Percentiles rank a stretch among this genome's conserved stretches.
These are phyloP conservation scores for Nitzschia palea DNA, from an alignment of 108 stramenopile species.

Conservation along the genomic window DNA sequence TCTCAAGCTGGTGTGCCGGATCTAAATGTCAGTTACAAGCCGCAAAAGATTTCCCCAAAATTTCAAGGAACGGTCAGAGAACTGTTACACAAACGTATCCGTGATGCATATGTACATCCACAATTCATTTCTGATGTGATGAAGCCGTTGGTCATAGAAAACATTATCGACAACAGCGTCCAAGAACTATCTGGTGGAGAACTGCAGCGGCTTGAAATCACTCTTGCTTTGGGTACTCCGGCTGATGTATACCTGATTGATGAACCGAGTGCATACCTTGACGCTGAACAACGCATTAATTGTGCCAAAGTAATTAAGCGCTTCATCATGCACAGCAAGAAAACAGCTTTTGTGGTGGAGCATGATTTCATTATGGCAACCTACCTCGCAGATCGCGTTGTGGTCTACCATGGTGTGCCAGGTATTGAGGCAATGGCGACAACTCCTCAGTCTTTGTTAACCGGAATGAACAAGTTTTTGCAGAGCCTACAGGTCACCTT, in stretches of 20 bases:
- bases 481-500: conserved; percentile 97
- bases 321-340: conserved; percentile 98
- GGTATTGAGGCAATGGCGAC: conserved; percentile 95
- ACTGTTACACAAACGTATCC: conserved; percentile 95
- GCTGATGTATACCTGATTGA: conserved; percentile 99
- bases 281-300: conserved; percentile 98
- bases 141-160: conserved; percentile 93
- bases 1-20: conserved; percentile 90
- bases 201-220: conserved; percentile 97
- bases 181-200: conserved; percentile 98
- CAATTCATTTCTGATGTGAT: conserved; percentile 98
- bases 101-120: conserved; percentile 94
- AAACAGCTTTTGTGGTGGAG: conserved; percentile 98
- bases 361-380: conserved; percentile 99
- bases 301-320: conserved; percentile 99
- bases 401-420: conserved; percentile 95
- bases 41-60: conserved; percentile 98
- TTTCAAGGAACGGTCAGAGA: conserved; percentile 95
- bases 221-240: conserved; percentile 92
- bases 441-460: conserved; percentile 89
- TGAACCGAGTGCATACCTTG: conserved; percentile 98
- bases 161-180: conserved; percentile 97
- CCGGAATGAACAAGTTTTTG: conserved; percentile 99
- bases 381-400: conserved; percentile 96
- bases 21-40: conserved; percentile 98